Evolutionary conservation across 1,284 basidiomycete species (phyloP).

Genomic region (Moniliella sp.): DNA sequence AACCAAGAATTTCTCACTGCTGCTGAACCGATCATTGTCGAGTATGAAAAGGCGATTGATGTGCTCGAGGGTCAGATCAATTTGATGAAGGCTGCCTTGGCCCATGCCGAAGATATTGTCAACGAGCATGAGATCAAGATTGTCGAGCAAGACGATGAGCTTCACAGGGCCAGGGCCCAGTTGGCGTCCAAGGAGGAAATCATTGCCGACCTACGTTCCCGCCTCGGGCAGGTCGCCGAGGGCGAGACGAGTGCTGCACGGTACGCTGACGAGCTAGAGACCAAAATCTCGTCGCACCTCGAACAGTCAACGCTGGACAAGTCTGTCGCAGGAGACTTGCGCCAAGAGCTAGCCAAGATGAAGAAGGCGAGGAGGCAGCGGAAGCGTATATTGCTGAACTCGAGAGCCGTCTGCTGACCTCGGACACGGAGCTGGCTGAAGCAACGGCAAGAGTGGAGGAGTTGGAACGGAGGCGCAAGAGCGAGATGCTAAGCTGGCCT

Average conservation of each 20-base stretch:
- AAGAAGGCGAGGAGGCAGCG: slow-evolving; percentile 53
- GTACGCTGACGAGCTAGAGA: slow-evolving; percentile 75
- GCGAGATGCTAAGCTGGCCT: slow-evolving; percentile 46
- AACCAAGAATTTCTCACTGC: slow-evolving; percentile 85
- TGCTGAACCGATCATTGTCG: slow-evolving; percentile 76
- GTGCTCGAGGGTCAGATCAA: slow-evolving; percentile 83
- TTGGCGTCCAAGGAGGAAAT: slow-evolving; percentile 56
- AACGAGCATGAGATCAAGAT: slow-evolving; percentile 69
- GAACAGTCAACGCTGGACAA: slow-evolving; percentile 54
- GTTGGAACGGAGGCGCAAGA: slow-evolving; percentile 55
- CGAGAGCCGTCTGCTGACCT: slow-evolving; percentile 54
- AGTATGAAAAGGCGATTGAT: slow-evolving; percentile 90
- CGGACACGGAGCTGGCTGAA: slow-evolving; percentile 51
- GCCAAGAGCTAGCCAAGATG: slow-evolving; percentile 56
- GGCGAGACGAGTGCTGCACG: slow-evolving; percentile 75
- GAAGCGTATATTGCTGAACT: slow-evolving; percentile 68
- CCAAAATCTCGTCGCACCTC: slow-evolving; percentile 60
- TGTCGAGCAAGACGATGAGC: slow-evolving; percentile 39
- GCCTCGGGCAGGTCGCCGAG: slow-evolving; percentile 61
- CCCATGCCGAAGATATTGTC: slow-evolving; percentile 70
- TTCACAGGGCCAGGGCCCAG: slow-evolving; percentile 41
- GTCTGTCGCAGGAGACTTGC: slow-evolving; percentile 56
- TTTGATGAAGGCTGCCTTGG: slow-evolving; percentile 63
- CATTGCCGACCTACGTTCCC: slow-evolving; percentile 55
- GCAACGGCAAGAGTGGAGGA: slow-evolving; percentile 52